A percentile compares a stretch with the other conserved stretches of the same genome.
Evolutionary conservation across 257 asterid genomes (phyloP).

Genomic region (Nicotiana tabacum): DNA sequence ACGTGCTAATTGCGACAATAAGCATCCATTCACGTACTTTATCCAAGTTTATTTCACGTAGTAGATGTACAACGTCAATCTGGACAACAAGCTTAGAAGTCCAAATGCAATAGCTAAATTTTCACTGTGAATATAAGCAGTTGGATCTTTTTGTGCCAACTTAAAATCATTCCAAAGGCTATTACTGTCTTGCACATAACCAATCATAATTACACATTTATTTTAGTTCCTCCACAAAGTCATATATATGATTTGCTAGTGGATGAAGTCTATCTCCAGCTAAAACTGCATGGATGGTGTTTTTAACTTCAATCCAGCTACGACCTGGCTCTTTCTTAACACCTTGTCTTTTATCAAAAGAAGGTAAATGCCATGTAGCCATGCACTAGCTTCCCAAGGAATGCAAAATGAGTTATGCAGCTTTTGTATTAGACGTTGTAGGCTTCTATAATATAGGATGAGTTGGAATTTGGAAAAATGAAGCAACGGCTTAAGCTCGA

Average conservation of each 20-base stretch:
- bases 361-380: too few relatives aligned
- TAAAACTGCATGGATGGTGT: constrained; percentile 61
- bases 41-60: too few relatives aligned
- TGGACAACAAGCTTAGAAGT: constrained; percentile 36
- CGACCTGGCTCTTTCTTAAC: constrained; percentile 87
- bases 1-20: too few relatives aligned
- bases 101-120: constrained; percentile 82
- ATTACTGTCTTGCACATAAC: constrained; percentile 56
- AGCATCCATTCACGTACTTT: too few relatives aligned
- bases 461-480: too few relatives aligned
- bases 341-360: constrained; percentile 64
- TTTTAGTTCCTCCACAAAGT: constrained; percentile 47
- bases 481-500: too few relatives aligned
- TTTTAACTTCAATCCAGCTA: constrained; percentile 78
- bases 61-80: too few relatives aligned
- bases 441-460: too few relatives aligned
- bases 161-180: constrained; percentile 68
- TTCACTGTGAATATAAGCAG: constrained; percentile 61
- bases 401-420: too few relatives aligned
- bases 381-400: too few relatives aligned
- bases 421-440: too few relatives aligned
- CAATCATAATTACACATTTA: constrained; percentile 40
- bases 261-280: constrained; percentile 79
- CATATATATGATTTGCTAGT: constrained; percentile 49
- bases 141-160: constrained; percentile 57